Conservation (phyloP, 2,329 filamentous ascomycete species). For the Sarocladiaceae sp. region DNA sequence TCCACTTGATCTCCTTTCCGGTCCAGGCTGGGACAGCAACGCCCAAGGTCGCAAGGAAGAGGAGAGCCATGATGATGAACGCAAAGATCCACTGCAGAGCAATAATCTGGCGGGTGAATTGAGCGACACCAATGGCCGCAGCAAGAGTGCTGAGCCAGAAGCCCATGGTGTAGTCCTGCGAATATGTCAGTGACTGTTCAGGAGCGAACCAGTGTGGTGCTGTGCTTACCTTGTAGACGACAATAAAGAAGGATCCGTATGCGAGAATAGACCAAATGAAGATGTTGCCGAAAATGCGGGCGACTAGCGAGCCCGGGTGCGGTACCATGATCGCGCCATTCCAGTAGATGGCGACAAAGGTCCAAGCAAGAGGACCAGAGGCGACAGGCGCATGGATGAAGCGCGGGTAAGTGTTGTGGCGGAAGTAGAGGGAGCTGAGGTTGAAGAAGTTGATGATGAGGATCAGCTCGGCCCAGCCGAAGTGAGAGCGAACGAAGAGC, state of each 20-base stretch:
- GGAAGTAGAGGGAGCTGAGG: constrained; percentile 74
- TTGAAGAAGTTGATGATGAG: constrained; percentile 80
- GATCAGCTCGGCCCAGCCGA: constrained; percentile 71
- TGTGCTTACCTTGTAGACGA: constrained; percentile 60
- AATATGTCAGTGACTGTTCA: constrained; percentile 12
- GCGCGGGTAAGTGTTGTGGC: constrained; percentile 65
- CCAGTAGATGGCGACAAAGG: constrained; percentile 83
- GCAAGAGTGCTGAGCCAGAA: constrained; percentile 71
- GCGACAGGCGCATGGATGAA: constrained; percentile 75
- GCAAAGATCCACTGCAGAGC: constrained; percentile 63
- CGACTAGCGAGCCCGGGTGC: constrained; percentile 60
- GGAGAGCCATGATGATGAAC: constrained; percentile 26
- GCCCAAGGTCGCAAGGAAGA: constrained; percentile 25
- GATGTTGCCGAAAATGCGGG: constrained; percentile 79
- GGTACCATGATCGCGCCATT: constrained; percentile 78
- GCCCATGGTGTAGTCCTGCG: constrained; percentile 68
- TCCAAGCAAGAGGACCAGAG: constrained; percentile 74
- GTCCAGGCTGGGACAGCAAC: constrained; percentile 53
- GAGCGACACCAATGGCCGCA: constrained; percentile 71
- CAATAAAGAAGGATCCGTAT: constrained; percentile 73
- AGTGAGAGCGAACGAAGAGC: constrained; percentile 74
- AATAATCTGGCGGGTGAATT: constrained; percentile 68
- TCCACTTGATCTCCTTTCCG: constrained; percentile 51
- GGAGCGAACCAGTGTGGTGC: background rate
- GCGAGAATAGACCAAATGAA: constrained; percentile 81